Evolutionary conservation across 2,329 filamentous ascomycete genomes (phyloP).

Genomic region (Trichoderma afroharzianum): DNA sequence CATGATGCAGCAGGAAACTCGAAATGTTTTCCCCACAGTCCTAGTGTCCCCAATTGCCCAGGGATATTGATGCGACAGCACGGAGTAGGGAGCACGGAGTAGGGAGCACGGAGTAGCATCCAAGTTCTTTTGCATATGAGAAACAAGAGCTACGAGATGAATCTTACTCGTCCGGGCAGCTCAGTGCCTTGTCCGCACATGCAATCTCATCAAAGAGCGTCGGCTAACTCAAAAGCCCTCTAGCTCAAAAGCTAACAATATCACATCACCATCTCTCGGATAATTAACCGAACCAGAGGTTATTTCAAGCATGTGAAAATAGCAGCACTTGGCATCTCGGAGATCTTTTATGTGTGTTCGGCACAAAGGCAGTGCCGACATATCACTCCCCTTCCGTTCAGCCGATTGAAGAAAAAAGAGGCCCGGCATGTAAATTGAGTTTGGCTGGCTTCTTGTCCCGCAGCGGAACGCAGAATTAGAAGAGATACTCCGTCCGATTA

Average conservation of each 20-base stretch:
- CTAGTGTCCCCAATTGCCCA: background rate
- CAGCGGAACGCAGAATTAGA: background rate
- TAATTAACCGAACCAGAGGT: slow-evolving; percentile 8
- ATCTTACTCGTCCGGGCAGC: background rate
- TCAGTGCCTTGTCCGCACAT: background rate
- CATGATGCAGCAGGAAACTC: background rate
- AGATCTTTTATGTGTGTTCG: slow-evolving; percentile 1
- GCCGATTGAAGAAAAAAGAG: background rate
- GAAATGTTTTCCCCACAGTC: background rate
- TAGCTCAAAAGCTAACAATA: slow-evolving; percentile 1
- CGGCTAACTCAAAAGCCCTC: slow-evolving; percentile 1
- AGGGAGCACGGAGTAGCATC: background rate
- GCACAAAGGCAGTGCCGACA: background rate
- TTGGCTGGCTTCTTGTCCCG: background rate
- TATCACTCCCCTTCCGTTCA: background rate
- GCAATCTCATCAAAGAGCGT: background rate
- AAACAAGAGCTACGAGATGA: background rate
- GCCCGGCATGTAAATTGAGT: background rate
- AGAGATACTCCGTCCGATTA: background rate
- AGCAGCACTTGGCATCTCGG: background rate
- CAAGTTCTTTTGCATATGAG: background rate
- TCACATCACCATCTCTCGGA: slow-evolving; percentile 11
- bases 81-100: background rate
- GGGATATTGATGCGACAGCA: background rate
- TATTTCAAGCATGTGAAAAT: slow-evolving; percentile 10